Base-by-base conservation (phyloP, 148 eudicot genomes). In the Gaultheria prostrata region DNA sequence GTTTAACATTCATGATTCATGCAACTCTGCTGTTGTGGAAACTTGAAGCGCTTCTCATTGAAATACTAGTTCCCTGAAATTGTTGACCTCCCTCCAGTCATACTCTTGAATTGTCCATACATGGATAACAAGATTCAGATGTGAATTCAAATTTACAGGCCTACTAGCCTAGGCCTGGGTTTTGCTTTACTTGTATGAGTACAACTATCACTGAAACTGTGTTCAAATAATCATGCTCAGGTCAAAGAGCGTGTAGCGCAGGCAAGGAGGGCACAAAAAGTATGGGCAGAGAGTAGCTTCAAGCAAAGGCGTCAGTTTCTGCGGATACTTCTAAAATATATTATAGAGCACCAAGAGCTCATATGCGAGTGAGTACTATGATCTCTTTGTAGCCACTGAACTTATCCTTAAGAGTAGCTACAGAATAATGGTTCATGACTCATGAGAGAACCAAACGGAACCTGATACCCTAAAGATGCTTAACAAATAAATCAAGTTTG, bases 281-380 rank as follows among this genome's bases (percentile, higher is more conserved):
- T 89, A 85, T 97, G 99, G 99, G 97, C 93, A n/a, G 88, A 81
- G 77, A 97, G 99, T 86, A 92, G 92, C 94, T 97, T 94, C 90
- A 97, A 97, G 91, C 99, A 92, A 94, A 92, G 99, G 77, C 92
- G 99, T 35, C 95, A 92, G 83, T 97, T 97, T 86, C 85, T 97
- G 82, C 94, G 98, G 75, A 92, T 97, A 85, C 98, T 97, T 82
- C 89, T 97, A 76, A 97, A 97, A 88, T 97, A 93, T 74, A 97
- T 97, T 77, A 92, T 97, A 88, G 99, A 97, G 82, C 97, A 97
- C 86, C 99, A 97, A 85, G 94, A 92, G 59, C 97, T 97, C 75
- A 97, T 97, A 90, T 97, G 99, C 97, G 97, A 94, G 99, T 97
- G 86, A 86, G 98, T 26, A 83, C n/a, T 79, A 46, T 15, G 54